Percentiles rank a stretch among this genome's conserved stretches.
Conservation (phyloP, 139 green algal genomes). For the Desmodesmus armatus region DNA sequence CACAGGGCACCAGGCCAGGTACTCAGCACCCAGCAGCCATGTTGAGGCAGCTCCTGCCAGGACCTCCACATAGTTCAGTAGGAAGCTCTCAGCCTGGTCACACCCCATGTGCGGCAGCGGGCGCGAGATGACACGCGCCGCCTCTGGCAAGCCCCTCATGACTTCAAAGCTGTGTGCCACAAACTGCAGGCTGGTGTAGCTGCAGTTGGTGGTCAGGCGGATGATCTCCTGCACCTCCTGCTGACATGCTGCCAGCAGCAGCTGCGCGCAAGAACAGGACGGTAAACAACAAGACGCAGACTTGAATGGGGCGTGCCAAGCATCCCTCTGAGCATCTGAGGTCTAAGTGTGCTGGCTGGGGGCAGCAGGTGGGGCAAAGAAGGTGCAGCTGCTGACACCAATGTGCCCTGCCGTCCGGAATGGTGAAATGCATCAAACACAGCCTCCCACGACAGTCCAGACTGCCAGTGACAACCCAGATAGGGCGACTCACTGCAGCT, state of each 20-base stretch:
- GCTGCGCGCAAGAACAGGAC: constrained; percentile 5
- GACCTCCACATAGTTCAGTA: constrained; percentile 59
- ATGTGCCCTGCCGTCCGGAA: too few species aligned
- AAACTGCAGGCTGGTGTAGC: constrained; percentile 67
- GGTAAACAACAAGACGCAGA: neutral
- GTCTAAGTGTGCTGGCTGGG: too few species aligned
- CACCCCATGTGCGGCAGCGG: constrained; percentile 59
- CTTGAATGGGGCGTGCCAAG: too few species aligned
- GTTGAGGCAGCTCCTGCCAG: constrained; percentile 54
- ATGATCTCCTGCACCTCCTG: constrained; percentile 53
- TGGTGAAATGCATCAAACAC: too few species aligned
- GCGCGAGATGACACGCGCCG: constrained; percentile 41
- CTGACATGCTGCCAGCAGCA: constrained; percentile 48
- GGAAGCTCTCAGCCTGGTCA: constrained; percentile 67
- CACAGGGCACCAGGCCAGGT: constrained; percentile 76
- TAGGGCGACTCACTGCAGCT: too few species aligned
- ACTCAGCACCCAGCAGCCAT: constrained; percentile 67
- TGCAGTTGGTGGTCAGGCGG: constrained; percentile 39
- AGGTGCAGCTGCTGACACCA: too few species aligned
- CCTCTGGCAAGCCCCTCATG: constrained; percentile 55
- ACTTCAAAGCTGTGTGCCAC: constrained; percentile 74
- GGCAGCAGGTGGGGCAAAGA: too few species aligned
- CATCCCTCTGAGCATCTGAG: too few species aligned
- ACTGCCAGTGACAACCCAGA: too few species aligned
- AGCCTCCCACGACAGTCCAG: too few species aligned